Evolutionary conservation across 768 basidiomycete genomes (phyloP), one percentile per base, ranked within the genome.

Genomic region (Naganishia vishniacii): DNA sequence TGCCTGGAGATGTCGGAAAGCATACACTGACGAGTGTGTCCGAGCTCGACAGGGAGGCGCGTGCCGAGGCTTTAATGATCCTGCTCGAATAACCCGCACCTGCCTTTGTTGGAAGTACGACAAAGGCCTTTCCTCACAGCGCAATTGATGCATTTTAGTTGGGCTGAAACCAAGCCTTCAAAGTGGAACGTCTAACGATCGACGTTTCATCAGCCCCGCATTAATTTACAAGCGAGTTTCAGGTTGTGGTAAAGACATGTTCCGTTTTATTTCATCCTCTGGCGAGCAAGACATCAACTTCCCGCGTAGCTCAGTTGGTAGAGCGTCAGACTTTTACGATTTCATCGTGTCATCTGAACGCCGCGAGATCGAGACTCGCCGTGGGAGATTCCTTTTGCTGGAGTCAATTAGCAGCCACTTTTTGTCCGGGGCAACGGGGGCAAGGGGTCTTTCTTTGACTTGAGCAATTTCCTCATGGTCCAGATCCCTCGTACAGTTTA

Each of bases 341-440:
- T 48, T 48, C 34, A 37, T 56, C 40, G 34, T 56, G 53, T 23
- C 20, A 56, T 56, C 53, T 56, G 53, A 56, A 56, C 23, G 53
- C 53, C 53, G 53, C 53, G 53, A 56, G 53, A 56, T 56, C 53
- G 53, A 56, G 53, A 56, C 53, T 56, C 53, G 53, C 53, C 53
- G 53, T 56, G 53, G 53, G 53, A 56, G 53, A 23, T 37, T 26
- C 20, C 26, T 56, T 56, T 56, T 51, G 8, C 9, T 16, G 37
- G 16, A 40, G 9, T 40, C n/a, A n/a, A n/a, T n/a, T n/a, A n/a
- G n/a, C n/a, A n/a, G n/a, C n/a, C n/a, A n/a, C n/a, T n/a, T n/a
- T n/a, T n/a, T n/a, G n/a, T n/a, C n/a, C n/a, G n/a, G n/a, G n/a
- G n/a, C n/a, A n/a, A n/a, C n/a, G n/a, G n/a, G n/a, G n/a, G n/a